A percentile compares a stretch with the other conserved stretches of the same genome.
phyloP scores from a whole-genome alignment of 305 asterid species.

The Fraxinus floribunda region DNA sequence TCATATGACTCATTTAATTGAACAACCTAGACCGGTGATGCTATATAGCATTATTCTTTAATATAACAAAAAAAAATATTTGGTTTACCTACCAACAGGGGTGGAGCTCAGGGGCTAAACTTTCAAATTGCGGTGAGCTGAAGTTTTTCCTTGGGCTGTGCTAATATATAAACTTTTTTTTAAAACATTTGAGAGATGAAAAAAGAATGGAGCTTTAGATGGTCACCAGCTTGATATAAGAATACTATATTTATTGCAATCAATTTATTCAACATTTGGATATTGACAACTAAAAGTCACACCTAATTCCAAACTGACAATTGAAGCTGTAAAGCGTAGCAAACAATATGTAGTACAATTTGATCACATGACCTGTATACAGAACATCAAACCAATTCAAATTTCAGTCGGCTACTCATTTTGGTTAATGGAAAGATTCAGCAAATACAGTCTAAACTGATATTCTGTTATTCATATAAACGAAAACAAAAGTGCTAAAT shows the following conservation, averaged over 20 bases:
- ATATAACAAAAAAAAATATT: not conserved
- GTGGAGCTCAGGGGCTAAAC: not conserved
- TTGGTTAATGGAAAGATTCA: not conserved
- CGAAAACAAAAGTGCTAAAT: not conserved
- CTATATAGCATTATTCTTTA: not conserved
- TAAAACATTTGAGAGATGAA: not conserved
- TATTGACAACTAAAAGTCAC: not conserved
- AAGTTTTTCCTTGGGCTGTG: not conserved
- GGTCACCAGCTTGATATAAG: not conserved
- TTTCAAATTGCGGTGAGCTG: not conserved
- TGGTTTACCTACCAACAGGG: slow-evolving; percentile 4
- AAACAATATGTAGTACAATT: not conserved
- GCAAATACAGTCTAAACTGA: not conserved
- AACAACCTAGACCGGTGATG: too few species aligned
- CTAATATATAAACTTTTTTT: not conserved
- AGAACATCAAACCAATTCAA: not conserved
- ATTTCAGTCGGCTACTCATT: not conserved
- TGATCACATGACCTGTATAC: not conserved
- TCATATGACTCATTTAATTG: too few species aligned
- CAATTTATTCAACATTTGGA: not conserved
- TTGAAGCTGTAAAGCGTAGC: too few species aligned
- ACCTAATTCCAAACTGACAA: too few species aligned
- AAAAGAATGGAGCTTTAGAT: not conserved
- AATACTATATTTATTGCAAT: not conserved
- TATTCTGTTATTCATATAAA: not conserved